Evolutionary conservation across 2,329 filamentous ascomycete genomes (phyloP).

Genomic region (Clonostachys rhizophaga): DNA sequence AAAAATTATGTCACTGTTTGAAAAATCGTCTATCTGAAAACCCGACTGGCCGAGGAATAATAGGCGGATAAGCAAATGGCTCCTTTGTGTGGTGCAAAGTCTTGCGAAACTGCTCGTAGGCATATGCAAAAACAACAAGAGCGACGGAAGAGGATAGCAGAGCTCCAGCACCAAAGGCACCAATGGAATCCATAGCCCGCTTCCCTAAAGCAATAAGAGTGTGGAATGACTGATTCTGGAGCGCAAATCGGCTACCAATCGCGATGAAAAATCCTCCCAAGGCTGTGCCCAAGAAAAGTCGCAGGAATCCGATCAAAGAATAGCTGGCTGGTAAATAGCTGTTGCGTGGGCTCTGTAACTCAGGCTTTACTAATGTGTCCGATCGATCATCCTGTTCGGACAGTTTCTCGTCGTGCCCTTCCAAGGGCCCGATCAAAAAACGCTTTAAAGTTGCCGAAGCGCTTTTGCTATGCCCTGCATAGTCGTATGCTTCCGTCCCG

Average conservation of each 20-base stretch:
- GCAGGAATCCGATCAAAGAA: too few relatives aligned
- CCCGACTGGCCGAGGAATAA: not conserved
- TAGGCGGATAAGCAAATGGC: conserved; percentile 1
- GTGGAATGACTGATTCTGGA: not conserved
- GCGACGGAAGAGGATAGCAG: not conserved
- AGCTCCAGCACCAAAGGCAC: not conserved
- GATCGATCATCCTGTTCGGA: not conserved
- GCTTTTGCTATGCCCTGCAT: not conserved
- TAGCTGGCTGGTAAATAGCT: too few relatives aligned
- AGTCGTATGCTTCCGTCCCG: not conserved
- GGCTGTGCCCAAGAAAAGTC: not conserved
- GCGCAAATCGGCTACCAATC: not conserved
- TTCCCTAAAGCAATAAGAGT: not conserved
- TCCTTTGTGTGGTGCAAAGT: conserved; percentile 1
- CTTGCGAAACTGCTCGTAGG: not conserved
- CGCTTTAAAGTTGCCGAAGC: not conserved
- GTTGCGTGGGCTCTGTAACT: too few relatives aligned
- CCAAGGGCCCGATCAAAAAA: not conserved
- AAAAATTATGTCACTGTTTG: too few relatives aligned
- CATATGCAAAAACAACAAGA: not conserved
- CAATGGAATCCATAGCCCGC: not conserved
- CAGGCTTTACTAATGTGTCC: too few relatives aligned
- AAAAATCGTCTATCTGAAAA: not conserved
- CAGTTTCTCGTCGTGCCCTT: not conserved
- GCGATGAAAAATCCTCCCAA: not conserved